Conservation (phyloP, 2,329 filamentous ascomycete genomes). For the Microdochium nivale region DNA sequence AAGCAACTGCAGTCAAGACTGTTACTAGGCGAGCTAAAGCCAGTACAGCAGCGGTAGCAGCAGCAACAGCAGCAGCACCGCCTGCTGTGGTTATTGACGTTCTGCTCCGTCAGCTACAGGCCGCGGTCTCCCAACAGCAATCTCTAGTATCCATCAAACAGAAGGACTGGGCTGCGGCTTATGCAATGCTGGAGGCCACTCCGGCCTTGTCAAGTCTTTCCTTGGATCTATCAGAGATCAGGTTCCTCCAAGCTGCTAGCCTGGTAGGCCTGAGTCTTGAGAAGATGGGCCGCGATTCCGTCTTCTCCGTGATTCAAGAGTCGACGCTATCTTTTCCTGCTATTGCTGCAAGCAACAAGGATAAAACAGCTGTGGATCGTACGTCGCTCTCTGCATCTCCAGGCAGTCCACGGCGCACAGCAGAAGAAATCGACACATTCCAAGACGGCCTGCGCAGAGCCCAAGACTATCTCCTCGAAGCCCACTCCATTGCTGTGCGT, state of each 20-base stretch:
- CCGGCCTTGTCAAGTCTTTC: slow-evolving; percentile 32
- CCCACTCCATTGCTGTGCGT: slow-evolving; percentile 48
- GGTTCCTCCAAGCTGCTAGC: slow-evolving; percentile 58
- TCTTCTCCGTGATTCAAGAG: slow-evolving; percentile 84
- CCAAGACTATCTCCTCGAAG: slow-evolving; percentile 55
- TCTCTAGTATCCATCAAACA: slow-evolving; percentile 37
- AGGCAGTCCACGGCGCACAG: slow-evolving; percentile 18
- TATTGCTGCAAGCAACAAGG: slow-evolving; percentile 34
- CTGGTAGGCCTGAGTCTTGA: slow-evolving; percentile 61
- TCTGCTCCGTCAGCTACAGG: slow-evolving; percentile 26
- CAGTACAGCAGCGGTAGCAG: slow-evolving; percentile 1
- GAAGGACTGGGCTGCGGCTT: slow-evolving; percentile 50
- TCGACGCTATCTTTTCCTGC: slow-evolving; percentile 85
- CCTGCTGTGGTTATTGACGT: slow-evolving; percentile 16
- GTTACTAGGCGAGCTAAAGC: too few relatives aligned
- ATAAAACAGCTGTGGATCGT: slow-evolving; percentile 27
- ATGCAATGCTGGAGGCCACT: slow-evolving; percentile 43
- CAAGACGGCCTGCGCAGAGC: slow-evolving; percentile 54
- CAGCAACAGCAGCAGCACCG: slow-evolving; percentile 4
- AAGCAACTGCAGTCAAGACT: slow-evolving; percentile 4
- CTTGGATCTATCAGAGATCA: slow-evolving; percentile 34
- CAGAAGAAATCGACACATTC: slow-evolving; percentile 33
- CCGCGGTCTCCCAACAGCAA: slow-evolving; percentile 29
- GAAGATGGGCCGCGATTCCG: slow-evolving; percentile 68
- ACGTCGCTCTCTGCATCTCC: slow-evolving; percentile 24